Percentiles rank a stretch among this genome's conserved stretches.
These are phyloP conservation scores for Plasmodium malariae DNA, from an alignment of 169 alveolate species.

Conservation along the genomic window DNA sequence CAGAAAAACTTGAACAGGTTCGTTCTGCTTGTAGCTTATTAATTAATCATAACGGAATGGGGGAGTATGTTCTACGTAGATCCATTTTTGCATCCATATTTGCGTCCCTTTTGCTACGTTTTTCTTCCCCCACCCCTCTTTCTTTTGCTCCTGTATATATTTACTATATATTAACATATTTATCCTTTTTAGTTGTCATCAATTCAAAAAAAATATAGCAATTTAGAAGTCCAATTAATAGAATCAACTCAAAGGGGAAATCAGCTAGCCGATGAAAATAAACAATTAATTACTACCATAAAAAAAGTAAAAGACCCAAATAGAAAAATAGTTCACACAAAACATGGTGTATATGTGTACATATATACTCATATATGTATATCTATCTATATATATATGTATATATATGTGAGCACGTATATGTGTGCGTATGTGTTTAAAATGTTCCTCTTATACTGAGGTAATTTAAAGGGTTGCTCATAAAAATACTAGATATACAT, in stretches of 20 bases:
- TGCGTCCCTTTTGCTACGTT: not conserved
- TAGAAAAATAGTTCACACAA: not conserved
- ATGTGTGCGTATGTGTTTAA: too few species aligned
- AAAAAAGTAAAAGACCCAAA: slow-evolving; percentile 75
- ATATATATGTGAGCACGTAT: too few species aligned
- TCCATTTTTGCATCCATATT: not conserved
- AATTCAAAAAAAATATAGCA: slow-evolving; percentile 88
- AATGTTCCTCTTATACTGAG: too few species aligned
- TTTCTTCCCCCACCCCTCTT: not conserved
- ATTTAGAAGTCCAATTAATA: slow-evolving; percentile 88
- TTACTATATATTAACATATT: not conserved
- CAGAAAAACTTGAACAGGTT: slow-evolving; percentile 88
- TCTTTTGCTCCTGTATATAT: not conserved
- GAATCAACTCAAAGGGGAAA: slow-evolving; percentile 90
- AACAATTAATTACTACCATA: slow-evolving; percentile 84
- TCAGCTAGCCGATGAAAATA: slow-evolving; percentile 89
- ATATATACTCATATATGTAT: slow-evolving; percentile 4
- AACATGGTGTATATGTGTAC: not conserved
- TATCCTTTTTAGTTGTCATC: slow-evolving; percentile 79
- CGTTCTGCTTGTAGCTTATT: not conserved
- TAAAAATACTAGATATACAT: too few species aligned
- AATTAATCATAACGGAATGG: not conserved
- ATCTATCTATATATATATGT: too few species aligned
- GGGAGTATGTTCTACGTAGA: not conserved
- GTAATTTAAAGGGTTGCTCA: too few species aligned